These are phyloP conservation scores for Pseudocercospora eumusae DNA, from an alignment of 2,329 filamentous ascomycete species.

Conservation along the genomic window DNA sequence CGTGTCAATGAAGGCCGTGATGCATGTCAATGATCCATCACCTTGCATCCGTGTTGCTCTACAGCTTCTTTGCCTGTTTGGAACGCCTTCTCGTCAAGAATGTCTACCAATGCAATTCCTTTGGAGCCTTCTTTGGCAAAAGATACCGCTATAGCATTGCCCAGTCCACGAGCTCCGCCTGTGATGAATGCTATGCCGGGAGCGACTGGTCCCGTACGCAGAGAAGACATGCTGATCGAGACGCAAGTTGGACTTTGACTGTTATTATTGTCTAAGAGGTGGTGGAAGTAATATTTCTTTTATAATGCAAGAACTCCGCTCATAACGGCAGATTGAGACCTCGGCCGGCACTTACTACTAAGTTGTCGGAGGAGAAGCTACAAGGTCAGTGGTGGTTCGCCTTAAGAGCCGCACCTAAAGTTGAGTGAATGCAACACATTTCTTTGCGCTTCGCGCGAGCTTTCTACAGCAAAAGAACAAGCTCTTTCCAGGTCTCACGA, in stretches of 20 bases:
- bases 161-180: constrained; percentile 32
- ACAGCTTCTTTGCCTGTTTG: constrained; percentile 29
- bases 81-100: constrained; percentile 31
- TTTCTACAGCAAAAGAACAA: not conserved
- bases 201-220: constrained; percentile 29
- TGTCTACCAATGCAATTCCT: constrained; percentile 33
- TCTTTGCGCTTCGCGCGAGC: not conserved
- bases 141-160: constrained; percentile 34
- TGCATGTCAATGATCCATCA: not conserved
- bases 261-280: not conserved
- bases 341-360: constrained; percentile 4
- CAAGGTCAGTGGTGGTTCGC: not conserved
- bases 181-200: constrained; percentile 36
- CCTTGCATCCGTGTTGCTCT: constrained; percentile 31
- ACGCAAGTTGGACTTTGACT: not conserved
- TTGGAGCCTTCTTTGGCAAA: constrained; percentile 34
- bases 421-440: not conserved
- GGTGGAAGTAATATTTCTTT: not conserved
- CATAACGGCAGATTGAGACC: not conserved
- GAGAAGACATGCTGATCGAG: constrained; percentile 21
- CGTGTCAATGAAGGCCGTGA: not conserved
- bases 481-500: not conserved
- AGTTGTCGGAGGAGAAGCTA: not conserved
- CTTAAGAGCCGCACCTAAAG: constrained; percentile 3
- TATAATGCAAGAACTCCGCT: not conserved